phyloP scores from a whole-genome alignment of 805 yeast genomes.

The Wickerhamomyces tratensis region DNA sequence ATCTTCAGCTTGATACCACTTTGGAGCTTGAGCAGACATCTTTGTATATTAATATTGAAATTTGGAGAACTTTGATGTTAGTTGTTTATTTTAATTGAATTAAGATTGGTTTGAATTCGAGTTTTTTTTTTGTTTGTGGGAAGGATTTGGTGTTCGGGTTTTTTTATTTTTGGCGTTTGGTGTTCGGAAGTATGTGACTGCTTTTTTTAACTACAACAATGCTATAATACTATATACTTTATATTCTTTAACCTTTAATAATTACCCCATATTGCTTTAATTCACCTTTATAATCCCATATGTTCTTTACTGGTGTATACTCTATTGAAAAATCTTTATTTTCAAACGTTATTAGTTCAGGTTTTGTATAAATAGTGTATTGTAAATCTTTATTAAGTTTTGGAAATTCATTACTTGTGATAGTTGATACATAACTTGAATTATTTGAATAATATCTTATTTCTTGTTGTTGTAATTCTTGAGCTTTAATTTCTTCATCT shows the following conservation, averaged over 20 bases:
- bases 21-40: conserved; percentile 49
- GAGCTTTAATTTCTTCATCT: conserved; percentile 23
- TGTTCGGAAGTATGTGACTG: conserved; percentile 5
- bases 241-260: conserved; percentile 6
- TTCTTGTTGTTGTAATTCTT: too few species aligned
- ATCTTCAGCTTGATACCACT: conserved; percentile 93
- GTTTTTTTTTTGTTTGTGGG: background rate
- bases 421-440: conserved; percentile 8
- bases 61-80: too few species aligned
- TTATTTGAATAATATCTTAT: conserved; percentile 9
- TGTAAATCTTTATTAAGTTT: conserved; percentile 6
- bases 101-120: too few species aligned
- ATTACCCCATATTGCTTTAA: conserved; percentile 15
- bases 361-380: conserved; percentile 14
- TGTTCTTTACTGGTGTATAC: conserved; percentile 17
- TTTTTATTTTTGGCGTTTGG: conserved; percentile 2
- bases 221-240: background rate
- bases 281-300: conserved; percentile 19
- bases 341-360: background rate
- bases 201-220: background rate
- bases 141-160: conserved; percentile 5
- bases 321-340: conserved; percentile 10
- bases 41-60: background rate
- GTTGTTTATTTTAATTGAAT: too few species aligned
- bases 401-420: conserved; percentile 6